Evolutionary conservation across 257 asterid genomes (phyloP), one percentile per base, ranked within the genome.

Genomic region (Nicotiana obtusifolia): DNA sequence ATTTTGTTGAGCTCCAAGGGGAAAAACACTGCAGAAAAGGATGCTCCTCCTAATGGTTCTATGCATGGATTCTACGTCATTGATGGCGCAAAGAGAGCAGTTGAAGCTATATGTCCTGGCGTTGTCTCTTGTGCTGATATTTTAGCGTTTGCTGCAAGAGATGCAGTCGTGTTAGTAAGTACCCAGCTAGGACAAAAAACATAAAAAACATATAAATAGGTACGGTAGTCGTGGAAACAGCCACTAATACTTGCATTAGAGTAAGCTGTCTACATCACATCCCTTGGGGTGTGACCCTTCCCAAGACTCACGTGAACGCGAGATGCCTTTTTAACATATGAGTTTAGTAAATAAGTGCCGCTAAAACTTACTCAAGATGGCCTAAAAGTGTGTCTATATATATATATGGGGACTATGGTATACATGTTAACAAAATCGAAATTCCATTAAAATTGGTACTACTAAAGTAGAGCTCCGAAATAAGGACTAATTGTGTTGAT

Each of bases 111-210:
- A 9, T 93, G 97, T 82, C 98, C 97, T 0, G 89, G 89, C 52
- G 16, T 85, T 0, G 97, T 93, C 6, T 93, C 97, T 13, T 93
- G 97, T 6, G 97, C 97, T 59, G 96, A 93, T 84, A 92, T 92
- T 65, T 82, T 93, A 80, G 98, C 97, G 20, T 86, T 89, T 3
- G 96, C 98, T 77, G 95, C 96, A n/a, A 90, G 97, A 85, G 98
- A 93, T 81, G 90, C 92, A 2, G 91, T 92, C 33, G 97, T 86
- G 33, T 89, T 89, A 14, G 97, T 91, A 86, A 86, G 89, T 59
- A 65, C 33, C 31, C 60, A 26, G 33, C 10, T 4, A 28, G 20
- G 24, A 9, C 24, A 33, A 15, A 56, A 0, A 20, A 56, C 22
- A 17, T 41, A 5, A 5, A 0, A 56, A 56, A 56, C 61, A 56